A percentile compares a stretch with the other conserved stretches of the same genome.
phyloP scores from a whole-genome alignment of 305 asterid species.

The Fraxinus paxiana region DNA sequence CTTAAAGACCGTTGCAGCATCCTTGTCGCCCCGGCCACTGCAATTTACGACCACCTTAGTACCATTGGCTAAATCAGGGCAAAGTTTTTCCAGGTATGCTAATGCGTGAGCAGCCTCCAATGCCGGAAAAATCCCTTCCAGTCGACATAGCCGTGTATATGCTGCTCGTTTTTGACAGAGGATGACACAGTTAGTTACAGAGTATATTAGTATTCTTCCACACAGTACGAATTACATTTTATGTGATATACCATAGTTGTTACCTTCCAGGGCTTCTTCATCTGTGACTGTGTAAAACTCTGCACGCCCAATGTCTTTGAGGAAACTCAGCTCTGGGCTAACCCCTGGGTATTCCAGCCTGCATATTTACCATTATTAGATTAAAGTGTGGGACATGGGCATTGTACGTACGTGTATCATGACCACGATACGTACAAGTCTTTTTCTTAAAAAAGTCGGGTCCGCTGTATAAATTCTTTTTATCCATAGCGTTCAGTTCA shows the following conservation, averaged over 20 bases:
- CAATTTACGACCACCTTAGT: not conserved
- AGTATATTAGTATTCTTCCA: not conserved
- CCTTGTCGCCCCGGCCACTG: conserved; percentile 2
- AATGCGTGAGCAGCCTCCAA: conserved; percentile 6
- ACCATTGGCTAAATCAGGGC: not conserved
- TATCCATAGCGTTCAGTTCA: not conserved
- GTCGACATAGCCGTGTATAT: not conserved
- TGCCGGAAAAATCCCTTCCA: conserved; percentile 7
- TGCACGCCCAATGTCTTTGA: conserved; percentile 63
- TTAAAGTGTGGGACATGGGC: not conserved
- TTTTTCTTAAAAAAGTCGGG: not conserved
- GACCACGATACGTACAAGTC: not conserved
- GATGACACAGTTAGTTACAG: not conserved
- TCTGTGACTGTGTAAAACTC: conserved; percentile 53
- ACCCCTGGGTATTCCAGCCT: conserved; percentile 79
- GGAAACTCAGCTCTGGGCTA: conserved; percentile 74
- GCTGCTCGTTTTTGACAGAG: not conserved
- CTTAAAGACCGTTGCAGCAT: not conserved
- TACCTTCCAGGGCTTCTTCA: conserved; percentile 71
- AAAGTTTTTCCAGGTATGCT: not conserved
- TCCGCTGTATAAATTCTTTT: not conserved
- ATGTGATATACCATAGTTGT: not conserved
- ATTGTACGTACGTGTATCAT: not conserved
- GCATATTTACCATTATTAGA: not conserved
- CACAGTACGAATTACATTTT: not conserved